Conservation (phyloP, 106 monocot species). For the Platanthera zijinensis region DNA sequence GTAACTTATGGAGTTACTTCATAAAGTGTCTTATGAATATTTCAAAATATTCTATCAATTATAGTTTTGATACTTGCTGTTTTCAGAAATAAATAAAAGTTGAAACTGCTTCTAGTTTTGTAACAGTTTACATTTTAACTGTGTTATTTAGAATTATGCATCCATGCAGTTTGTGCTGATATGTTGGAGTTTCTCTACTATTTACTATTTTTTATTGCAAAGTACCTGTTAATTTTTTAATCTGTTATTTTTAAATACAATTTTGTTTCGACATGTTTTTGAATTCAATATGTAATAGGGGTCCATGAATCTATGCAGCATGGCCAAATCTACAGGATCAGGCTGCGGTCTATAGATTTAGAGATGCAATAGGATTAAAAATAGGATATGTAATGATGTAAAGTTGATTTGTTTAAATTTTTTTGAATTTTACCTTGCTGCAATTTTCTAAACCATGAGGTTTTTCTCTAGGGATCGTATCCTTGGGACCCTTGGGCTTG, state of each 20-base stretch:
- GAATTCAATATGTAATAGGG: background rate
- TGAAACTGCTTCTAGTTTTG: background rate
- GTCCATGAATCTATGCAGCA: background rate
- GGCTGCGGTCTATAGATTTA: background rate
- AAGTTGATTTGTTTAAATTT: background rate
- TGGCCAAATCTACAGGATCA: background rate
- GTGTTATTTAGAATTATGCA: background rate
- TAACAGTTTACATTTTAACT: background rate
- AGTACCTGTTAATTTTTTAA: background rate
- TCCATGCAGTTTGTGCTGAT: background rate
- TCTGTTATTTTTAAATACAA: conserved; percentile 1
- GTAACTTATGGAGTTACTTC: conserved; percentile 2
- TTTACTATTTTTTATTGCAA: background rate
- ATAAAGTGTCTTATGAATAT: background rate
- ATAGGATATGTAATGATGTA: background rate
- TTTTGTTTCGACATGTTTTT: background rate
- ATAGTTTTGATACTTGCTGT: background rate
- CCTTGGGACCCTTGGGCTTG: too few species aligned
- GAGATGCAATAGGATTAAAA: too few species aligned
- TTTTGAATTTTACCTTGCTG: too few species aligned
- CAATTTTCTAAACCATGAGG: too few species aligned
- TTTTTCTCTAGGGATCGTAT: too few species aligned
- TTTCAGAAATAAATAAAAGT: background rate
- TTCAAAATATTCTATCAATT: background rate
- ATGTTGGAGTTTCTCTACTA: background rate